phyloP scores from a whole-genome alignment of 495 filamentous ascomycete species.

The Pseudevernia furfuracea region DNA sequence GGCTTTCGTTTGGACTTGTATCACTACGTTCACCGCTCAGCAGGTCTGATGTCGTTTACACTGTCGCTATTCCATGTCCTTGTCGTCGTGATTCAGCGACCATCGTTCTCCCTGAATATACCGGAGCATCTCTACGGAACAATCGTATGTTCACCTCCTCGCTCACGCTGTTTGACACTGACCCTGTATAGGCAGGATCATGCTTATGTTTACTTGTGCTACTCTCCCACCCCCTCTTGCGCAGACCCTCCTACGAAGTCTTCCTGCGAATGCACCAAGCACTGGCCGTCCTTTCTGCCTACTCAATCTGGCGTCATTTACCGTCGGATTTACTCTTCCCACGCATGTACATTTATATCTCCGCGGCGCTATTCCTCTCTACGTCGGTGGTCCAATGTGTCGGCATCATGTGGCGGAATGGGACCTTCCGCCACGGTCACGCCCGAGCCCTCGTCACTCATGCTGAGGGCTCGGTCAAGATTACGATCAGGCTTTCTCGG shows the following conservation, averaged over 20 bases:
- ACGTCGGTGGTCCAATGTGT: slow-evolving; percentile 24
- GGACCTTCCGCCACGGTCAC: slow-evolving; percentile 24
- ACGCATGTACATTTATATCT: slow-evolving; percentile 30
- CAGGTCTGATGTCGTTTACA: slow-evolving; percentile 8
- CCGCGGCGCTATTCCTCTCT: slow-evolving; percentile 25
- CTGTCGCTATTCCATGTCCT: slow-evolving; percentile 13
- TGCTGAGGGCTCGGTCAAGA: slow-evolving; percentile 19
- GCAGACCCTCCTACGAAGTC: slow-evolving; percentile 27
- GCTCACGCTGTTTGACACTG: slow-evolving; percentile 2
- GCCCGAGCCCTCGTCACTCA: slow-evolving; percentile 20
- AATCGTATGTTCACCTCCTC: neutral
- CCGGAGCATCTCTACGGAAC: slow-evolving; percentile 4
- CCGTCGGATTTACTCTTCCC: slow-evolving; percentile 13
- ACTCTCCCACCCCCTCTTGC: slow-evolving; percentile 8
- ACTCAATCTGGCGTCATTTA: slow-evolving; percentile 29
- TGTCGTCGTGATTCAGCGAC: neutral
- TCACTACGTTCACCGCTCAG: slow-evolving; percentile 25
- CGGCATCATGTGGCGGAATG: slow-evolving; percentile 28
- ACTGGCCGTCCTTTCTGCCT: slow-evolving; percentile 27
- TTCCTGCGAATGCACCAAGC: slow-evolving; percentile 33
- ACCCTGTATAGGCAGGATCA: neutral
- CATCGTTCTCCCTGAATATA: slow-evolving; percentile 5
- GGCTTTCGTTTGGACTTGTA: slow-evolving; percentile 23
- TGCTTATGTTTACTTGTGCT: slow-evolving; percentile 9
- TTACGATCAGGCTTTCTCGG: slow-evolving; percentile 8